Base-by-base conservation (phyloP, 495 filamentous ascomycete genomes). In the Xylaria flabelliformis region DNA sequence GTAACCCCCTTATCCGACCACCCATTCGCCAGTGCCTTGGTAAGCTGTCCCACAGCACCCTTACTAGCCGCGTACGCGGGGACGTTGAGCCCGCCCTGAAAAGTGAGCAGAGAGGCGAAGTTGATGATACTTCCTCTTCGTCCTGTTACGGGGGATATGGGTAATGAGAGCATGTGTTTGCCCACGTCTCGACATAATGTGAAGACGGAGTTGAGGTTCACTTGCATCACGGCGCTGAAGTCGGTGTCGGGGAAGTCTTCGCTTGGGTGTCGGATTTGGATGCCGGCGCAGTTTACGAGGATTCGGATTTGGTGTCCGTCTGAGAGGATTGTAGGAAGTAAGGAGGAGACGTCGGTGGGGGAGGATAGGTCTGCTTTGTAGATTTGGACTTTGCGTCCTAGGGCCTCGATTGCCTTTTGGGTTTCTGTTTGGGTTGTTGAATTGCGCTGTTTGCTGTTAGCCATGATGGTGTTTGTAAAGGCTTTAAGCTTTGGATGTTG, bases 1-100 rank as follows among this genome's bases (percentile, higher is more conserved):
- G 87, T 93, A 73, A 97, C 89, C 0, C 94, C 94, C 75, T 90
- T 85, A 2, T 85, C 80, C 3, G 91, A 88, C 94, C 94, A 97
- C 80, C 97, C 93, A 70, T 97, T 97, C 29, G 91, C 90, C 51
- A 97, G 85, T 19, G 91, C 90, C 79, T 97, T 98, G 42, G 95
- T 97, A 67, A 97, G 80, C 80, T 97, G 93, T 21, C 90, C 89
- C 1, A 98, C 89, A 4, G 92, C 95, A 34, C 94, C 94, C 81
- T 97, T 97, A 75, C 89, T 90, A 0, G 95, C 94, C 13, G 95
- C 91, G 81, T 97, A 97, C 2, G 94, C 95, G 0, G 95, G 94
- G 0, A 97, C 93, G 0, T 92, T 97, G 53, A 97, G 84, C 0
- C 95, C 95, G 64, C 95, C 95, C 76, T 97, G 95, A 87, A 97